Base-by-base conservation (phyloP, 2,329 filamentous ascomycete genomes). In the Sporothrix inflata region DNA sequence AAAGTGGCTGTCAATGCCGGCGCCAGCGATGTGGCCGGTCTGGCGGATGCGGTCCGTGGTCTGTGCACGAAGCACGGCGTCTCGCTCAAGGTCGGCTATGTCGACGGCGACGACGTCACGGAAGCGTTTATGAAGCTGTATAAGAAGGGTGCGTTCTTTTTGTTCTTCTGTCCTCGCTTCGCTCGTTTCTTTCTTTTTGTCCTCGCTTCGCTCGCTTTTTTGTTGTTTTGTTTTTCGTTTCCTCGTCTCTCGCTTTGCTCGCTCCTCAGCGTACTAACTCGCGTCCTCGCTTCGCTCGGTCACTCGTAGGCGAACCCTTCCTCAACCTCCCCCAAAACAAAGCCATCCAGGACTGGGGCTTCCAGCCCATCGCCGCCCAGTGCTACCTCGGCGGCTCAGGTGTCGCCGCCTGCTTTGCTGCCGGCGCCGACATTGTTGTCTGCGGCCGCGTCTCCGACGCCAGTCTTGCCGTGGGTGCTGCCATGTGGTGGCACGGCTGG, bases 401-500 rank as follows among this genome's bases (percentile, higher is more conserved):
- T 14, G 83, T 83, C 42, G 78, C 79, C 12, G 78, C 78, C 68
- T 81, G 77, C 6, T 75, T 82, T 11, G 71, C 74, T 38, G 71
- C 71, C 7, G 80, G 81, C 0, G 80, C 80, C 8, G 78, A 82
- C 70, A 81, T 83, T 38, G 77, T 82, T 30, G 78, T 82, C 27
- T 81, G 80, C 67, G 81, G 81, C 11, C 78, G 81, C 45, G 81
- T 81, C 0, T 78, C 80, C 0, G 81, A 83, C 74, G 82, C 82
- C 1, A 79, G 79, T 5, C 82, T 82, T 0, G 82, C 84, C 0
- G 84, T 86, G 30, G 84, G 82, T 0, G 83, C 83, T 0, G 83
- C 84, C 0, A 83, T 81, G 80, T 86, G 79, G 74, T 86, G 85
- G 85, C 80, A 85, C 74, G 77, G 78, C 1, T 87, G 84, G 85